phyloP scores from a whole-genome alignment of 2,329 filamentous ascomycete genomes.

The Teratosphaeria zuluensis region DNA sequence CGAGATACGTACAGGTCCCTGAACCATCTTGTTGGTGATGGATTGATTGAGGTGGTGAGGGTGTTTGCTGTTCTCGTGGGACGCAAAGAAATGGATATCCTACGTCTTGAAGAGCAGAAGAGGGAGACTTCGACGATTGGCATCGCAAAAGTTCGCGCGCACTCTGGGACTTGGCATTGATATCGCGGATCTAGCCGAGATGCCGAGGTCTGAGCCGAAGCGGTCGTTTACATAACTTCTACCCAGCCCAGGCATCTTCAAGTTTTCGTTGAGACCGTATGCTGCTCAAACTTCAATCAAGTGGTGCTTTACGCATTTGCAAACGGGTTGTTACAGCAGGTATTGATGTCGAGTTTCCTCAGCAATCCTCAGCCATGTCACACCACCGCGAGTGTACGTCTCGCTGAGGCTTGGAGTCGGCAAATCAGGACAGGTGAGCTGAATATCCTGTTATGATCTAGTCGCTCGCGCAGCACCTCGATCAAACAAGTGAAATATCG shows the following conservation, averaged over 20 bases:
- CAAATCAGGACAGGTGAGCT: too few relatives aligned
- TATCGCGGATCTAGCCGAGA: background rate
- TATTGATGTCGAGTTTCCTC: too few relatives aligned
- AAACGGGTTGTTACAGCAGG: too few relatives aligned
- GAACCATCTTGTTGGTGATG: constrained; percentile 61
- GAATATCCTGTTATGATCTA: background rate
- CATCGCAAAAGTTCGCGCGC: background rate
- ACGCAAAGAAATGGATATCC: constrained; percentile 87
- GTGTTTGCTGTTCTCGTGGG: constrained; percentile 27
- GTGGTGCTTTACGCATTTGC: too few relatives aligned
- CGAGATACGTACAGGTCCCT: constrained; percentile 81
- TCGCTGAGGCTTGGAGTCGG: too few relatives aligned
- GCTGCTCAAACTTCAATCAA: too few relatives aligned
- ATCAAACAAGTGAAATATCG: background rate
- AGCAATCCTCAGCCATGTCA: too few relatives aligned
- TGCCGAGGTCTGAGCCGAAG: background rate
- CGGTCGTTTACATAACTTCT: too few relatives aligned
- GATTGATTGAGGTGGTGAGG: constrained; percentile 16
- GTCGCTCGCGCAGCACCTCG: background rate
- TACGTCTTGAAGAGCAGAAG: constrained; percentile 47
- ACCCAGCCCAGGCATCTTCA: too few relatives aligned
- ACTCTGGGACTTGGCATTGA: background rate
- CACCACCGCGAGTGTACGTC: too few relatives aligned
- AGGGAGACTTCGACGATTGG: constrained; percentile 16
- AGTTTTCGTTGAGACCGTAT: background rate